Evolutionary conservation across 108 stramenopile species (phyloP), one percentile per base, ranked within the genome.

Genomic region (Chaetoceros muelleri): DNA sequence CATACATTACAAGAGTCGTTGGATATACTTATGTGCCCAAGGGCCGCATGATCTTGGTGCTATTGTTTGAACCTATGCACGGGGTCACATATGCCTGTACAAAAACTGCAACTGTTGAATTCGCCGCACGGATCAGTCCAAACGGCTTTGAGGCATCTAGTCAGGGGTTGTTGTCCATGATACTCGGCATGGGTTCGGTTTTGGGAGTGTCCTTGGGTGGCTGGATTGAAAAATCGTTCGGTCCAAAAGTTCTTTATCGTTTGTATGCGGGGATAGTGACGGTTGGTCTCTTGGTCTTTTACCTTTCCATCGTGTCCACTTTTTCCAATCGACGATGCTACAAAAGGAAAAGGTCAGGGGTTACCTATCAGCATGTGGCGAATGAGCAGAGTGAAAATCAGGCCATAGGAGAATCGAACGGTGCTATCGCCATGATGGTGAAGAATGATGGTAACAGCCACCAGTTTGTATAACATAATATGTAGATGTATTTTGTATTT

Each of bases 11-110:
- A 46, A 71, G 83, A 10, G 79, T 81, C 0, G 26, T 78, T 28
- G 79, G 79, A 17, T 80, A 84, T 48, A 79, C 79, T 2, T 18
- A 78, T 24, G 52, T 84, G 21, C 78, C 79, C 16, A 44, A 69
- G 24, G 71, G 68, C 0, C 28, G 58, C 28, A 63, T 48, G 57
- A 50, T 62, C 58, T 60, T 63, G 47, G 65, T 80, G 21, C 61
- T 84, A 2, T 5, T 78, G 3, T 52, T 84, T 16, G 83, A 84
- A 50, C 76, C 79, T 0, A 48, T 84, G 7, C 83, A 84, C 52
- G 83, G 83, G 0, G 55, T 84, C 16, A 84, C 83, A 44, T 78
- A 71, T 52, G 83, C 66, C 2, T 78, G 71, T 53, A 55, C 65
- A 7, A 24, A 57, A 46, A 70, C 77, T 7, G 57, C 65, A 1